Evolutionary conservation across 2,329 filamentous ascomycete genomes (phyloP), one percentile per base, ranked within the genome.

Genomic region (Sordariomycetes sp.): DNA sequence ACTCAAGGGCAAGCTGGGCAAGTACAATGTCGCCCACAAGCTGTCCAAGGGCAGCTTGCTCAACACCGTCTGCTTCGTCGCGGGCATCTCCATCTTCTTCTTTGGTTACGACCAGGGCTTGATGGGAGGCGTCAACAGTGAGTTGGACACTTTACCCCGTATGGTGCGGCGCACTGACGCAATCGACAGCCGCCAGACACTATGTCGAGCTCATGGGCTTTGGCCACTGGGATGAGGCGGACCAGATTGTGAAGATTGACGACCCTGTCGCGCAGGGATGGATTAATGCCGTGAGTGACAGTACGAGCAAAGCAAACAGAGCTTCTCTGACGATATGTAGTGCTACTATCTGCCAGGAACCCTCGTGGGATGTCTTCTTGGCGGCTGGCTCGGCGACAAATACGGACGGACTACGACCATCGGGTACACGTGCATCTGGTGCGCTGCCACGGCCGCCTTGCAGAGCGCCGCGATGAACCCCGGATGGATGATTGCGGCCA

Each of bases 1-100:
- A 39, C 63, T 98, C 34, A 95, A 96, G 60, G 92, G 95, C 58
- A 88, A 96, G 63, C 64, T 96, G 46, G 94, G 86, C 46, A 35
- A 34, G 28, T 39, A 34, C 31, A 39, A 39, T 53, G 58, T 75
- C 9, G 68, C 69, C 36, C 63, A 74, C 49, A 61, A 59, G 41
- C 53, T 72, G 5, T 60, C 76, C 57, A 78, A 78, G 58, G 53
- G 60, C 14, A 52, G 55, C 27, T 63, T 80, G 39, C 66, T 79
- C 36, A 63, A 76, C 37, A 69, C 70, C 24, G 71, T 82, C 53
- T 81, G 81, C 50, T 68, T 65, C 31, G 59, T 82, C 11, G 77
- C 78, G 2, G 76, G 65, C 2, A 52, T 82, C 11, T 79, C 75
- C 11, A 82, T 81, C 41, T 76, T 82, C 53, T 81, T 82, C 62